Conservation (phyloP, 2,329 filamentous ascomycete species). For the Lizonia empirigonia region DNA sequence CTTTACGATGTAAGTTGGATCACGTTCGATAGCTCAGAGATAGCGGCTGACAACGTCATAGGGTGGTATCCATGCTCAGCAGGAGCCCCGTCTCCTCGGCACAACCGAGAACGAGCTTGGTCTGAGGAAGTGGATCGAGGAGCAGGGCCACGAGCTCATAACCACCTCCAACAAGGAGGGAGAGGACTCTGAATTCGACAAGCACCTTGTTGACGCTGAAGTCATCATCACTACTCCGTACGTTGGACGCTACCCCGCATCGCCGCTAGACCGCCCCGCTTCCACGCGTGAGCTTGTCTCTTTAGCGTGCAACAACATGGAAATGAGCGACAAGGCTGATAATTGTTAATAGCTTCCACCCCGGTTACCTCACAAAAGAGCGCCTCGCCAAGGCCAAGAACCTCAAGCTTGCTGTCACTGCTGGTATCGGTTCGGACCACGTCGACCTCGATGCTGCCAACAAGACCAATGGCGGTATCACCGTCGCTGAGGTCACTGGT, state of each 20-base stretch:
- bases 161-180: constrained; percentile 98
- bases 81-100: constrained; percentile 87
- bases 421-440: constrained; percentile 97
- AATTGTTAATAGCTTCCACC: constrained; percentile 77
- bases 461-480: constrained; percentile 97
- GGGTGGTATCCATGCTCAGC: constrained; percentile 82
- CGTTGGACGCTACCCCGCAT: constrained; percentile 46
- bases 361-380: constrained; percentile 95
- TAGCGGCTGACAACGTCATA: constrained; percentile 42
- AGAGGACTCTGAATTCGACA: constrained; percentile 89
- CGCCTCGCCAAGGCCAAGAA: constrained; percentile 98
- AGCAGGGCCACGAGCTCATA: constrained; percentile 92
- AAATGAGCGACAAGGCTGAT: constrained; percentile 9
- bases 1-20: constrained; percentile 78
- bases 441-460: constrained; percentile 97
- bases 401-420: constrained; percentile 94
- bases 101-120: constrained; percentile 99
- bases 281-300: constrained; percentile 19
- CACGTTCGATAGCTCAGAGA: constrained; percentile 12
- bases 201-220: constrained; percentile 95
- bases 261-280: constrained; percentile 37
- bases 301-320: constrained; percentile 5
- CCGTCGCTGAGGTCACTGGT: constrained; percentile 95
- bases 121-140: constrained; percentile 95
- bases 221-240: constrained; percentile 99